Percentiles rank a stretch among this genome's conserved stretches.
phyloP scores from a whole-genome alignment of 148 eudicot genomes.

The Amaranthus palmeri region DNA sequence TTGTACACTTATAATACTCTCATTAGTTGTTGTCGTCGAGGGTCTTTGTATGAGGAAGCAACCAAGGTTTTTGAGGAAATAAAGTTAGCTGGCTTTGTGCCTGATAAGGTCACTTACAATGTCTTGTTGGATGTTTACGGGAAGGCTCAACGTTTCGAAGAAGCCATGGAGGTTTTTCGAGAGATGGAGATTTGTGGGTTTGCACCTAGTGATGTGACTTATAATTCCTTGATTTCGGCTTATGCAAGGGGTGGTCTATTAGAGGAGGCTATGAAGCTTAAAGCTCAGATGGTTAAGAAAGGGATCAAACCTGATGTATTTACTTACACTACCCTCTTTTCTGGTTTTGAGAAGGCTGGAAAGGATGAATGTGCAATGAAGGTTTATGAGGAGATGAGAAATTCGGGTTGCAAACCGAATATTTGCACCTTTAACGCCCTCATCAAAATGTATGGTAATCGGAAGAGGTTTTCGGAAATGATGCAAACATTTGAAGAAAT shows the following conservation, averaged over 20 bases:
- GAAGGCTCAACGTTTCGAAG: conserved; percentile 63
- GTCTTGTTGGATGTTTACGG: conserved; percentile 90
- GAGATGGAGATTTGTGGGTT: conserved; percentile 73
- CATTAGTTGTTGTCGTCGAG: conserved; percentile 79
- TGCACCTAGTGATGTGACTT: conserved; percentile 67
- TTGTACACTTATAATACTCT: conserved; percentile 82
- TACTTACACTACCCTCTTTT: conserved; percentile 77
- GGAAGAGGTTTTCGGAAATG: conserved; percentile 79
- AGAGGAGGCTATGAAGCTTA: conserved; percentile 69
- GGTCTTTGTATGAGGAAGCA: conserved; percentile 77
- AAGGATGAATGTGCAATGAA: conserved; percentile 85
- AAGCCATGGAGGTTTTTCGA: conserved; percentile 70
- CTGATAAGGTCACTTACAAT: conserved; percentile 90
- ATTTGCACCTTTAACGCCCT: conserved; percentile 84
- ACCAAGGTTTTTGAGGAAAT: conserved; percentile 64
- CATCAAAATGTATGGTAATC: conserved; percentile 79
- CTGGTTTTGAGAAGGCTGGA: conserved; percentile 92
- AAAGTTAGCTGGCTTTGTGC: conserved; percentile 62
- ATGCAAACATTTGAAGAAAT: conserved; percentile 85
- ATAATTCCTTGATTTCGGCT: conserved; percentile 80
- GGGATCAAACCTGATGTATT: conserved; percentile 83
- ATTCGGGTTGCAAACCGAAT: conserved; percentile 67
- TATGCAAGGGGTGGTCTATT: conserved; percentile 69
- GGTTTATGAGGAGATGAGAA: conserved; percentile 80
- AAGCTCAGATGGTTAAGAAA: conserved; percentile 61